Evolutionary conservation across 2,329 filamentous ascomycete species (phyloP).

Genomic region (Trichophyton benhamiae): DNA sequence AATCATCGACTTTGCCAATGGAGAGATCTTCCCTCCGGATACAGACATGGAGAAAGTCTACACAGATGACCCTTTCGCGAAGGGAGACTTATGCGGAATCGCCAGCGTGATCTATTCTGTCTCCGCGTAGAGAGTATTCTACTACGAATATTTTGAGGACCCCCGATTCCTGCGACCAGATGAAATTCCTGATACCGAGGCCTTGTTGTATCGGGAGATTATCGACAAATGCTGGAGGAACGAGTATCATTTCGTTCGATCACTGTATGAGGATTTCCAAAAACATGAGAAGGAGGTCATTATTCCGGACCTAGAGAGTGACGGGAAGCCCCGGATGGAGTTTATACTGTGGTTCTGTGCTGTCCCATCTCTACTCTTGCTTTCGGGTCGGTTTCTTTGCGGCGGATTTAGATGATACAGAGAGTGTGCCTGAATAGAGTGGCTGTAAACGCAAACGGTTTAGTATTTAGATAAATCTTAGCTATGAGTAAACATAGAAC

Average conservation of each 20-base stretch:
- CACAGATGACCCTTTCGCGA: constrained; percentile 10
- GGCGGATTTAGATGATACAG: background rate
- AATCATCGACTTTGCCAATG: constrained; percentile 12
- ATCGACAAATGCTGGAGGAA: constrained; percentile 11
- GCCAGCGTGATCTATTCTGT: constrained; percentile 14
- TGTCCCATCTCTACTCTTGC: constrained; percentile 1
- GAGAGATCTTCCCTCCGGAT: constrained; percentile 10
- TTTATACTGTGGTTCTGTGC: constrained; percentile 7
- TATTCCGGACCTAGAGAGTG: background rate
- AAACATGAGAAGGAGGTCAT: background rate
- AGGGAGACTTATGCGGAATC: constrained; percentile 12
- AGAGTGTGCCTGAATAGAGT: too few relatives aligned
- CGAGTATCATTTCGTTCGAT: constrained; percentile 7
- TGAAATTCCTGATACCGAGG: constrained; percentile 8
- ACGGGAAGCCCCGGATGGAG: background rate
- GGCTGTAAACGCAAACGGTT: too few relatives aligned
- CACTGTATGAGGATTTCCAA: constrained; percentile 10
- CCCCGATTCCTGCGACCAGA: constrained; percentile 9
- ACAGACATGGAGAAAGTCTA: constrained; percentile 11
- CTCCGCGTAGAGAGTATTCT: constrained; percentile 9
- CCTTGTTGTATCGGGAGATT: constrained; percentile 5
- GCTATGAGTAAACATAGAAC: background rate
- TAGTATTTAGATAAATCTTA: background rate
- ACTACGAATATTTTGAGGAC: constrained; percentile 13
- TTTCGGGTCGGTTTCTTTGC: background rate